A percentile compares a stretch with the other conserved stretches of the same genome.
These are phyloP conservation scores for Lactarius tabidus DNA, from an alignment of 768 basidiomycete species.

Conservation along the genomic window DNA sequence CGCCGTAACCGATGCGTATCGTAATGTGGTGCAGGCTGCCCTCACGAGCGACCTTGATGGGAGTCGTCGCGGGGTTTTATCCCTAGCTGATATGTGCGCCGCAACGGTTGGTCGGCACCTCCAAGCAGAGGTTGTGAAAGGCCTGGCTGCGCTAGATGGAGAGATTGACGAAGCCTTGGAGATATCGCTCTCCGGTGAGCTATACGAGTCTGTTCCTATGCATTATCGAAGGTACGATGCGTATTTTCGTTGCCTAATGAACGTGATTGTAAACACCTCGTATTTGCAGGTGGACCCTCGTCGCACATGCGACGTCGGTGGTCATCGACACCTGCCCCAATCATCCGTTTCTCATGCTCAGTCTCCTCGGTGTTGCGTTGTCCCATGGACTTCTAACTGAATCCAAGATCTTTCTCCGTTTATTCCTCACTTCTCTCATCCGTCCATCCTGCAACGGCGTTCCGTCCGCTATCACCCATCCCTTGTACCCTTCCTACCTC, in stretches of 20 bases:
- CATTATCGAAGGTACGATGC: conserved; percentile 46
- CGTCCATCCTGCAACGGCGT: conserved; percentile 25
- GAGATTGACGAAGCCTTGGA: conserved; percentile 31
- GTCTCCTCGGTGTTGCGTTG: conserved; percentile 50
- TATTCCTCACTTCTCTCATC: conserved; percentile 40
- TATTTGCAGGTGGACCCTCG: conserved; percentile 41
- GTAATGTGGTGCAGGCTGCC: conserved; percentile 44
- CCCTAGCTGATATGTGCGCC: conserved; percentile 46
- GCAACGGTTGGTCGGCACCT: conserved; percentile 46
- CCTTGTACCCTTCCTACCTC: conserved; percentile 21
- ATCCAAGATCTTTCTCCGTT: conserved; percentile 41
- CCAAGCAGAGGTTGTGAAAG: conserved; percentile 30
- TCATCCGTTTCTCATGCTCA: conserved; percentile 45
- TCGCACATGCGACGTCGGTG: conserved; percentile 50
- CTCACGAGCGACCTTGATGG: conserved; percentile 17
- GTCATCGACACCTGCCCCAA: conserved; percentile 43
- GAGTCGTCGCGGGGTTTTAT: conserved; percentile 28
- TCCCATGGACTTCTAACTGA: conserved; percentile 42
- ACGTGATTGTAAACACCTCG: not conserved
- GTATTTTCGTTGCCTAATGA: not conserved
- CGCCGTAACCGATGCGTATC: conserved; percentile 54
- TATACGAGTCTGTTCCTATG: conserved; percentile 53
- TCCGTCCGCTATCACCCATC: conserved; percentile 19
- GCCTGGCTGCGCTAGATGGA: conserved; percentile 24
- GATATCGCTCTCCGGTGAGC: conserved; percentile 33